Conservation (phyloP, 164 flowering plant genomes). For the Nelumbo lutea region DNA sequence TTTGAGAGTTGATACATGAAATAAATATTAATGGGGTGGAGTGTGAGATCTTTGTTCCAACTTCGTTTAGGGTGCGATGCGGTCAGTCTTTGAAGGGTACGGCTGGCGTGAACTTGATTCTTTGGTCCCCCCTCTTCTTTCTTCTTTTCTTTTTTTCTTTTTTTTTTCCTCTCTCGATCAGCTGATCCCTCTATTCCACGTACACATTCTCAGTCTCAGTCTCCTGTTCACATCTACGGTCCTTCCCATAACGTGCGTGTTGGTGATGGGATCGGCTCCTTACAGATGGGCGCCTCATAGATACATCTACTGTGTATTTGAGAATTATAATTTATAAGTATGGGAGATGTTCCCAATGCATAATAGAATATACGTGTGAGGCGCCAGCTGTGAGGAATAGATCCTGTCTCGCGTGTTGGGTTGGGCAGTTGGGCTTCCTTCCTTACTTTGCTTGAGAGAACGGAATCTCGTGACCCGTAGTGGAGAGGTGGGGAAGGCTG, state of each 20-base stretch:
- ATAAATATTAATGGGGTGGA: not conserved
- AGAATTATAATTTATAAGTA: no score
- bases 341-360: no score
- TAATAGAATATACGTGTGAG: no score
- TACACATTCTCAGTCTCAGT: no score
- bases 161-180: not conserved
- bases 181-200: no score
- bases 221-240: not conserved
- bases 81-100: constrained; percentile 33
- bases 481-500: constrained; percentile 21
- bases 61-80: constrained; percentile 26
- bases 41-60: constrained; percentile 35
- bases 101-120: constrained; percentile 34
- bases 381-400: no score
- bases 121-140: constrained; percentile 25
- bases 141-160: not conserved
- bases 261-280: no score
- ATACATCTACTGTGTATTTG: no score
- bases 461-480: constrained; percentile 33
- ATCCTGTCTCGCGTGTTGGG: constrained; percentile 3
- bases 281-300: no score
- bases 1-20: no score
- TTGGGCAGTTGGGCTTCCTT: constrained; percentile 33
- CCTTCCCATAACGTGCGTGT: no score
- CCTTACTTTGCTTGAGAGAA: constrained; percentile 12